A percentile compares a stretch with the other conserved stretches of the same genome.
phyloP scores from a whole-genome alignment of 495 filamentous ascomycete species.

The Neurospora tetraspora region DNA sequence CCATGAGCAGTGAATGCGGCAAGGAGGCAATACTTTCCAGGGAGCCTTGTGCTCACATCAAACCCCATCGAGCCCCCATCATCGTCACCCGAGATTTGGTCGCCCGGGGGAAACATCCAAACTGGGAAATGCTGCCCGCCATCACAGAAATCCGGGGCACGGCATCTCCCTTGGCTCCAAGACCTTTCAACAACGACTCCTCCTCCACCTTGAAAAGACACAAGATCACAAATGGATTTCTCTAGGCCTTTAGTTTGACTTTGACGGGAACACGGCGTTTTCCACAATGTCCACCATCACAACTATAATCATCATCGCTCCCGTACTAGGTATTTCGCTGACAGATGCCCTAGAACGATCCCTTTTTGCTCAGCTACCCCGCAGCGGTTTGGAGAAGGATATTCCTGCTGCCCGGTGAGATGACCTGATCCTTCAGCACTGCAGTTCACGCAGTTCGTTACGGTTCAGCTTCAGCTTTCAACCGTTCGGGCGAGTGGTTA shows the following conservation, averaged over 20 bases:
- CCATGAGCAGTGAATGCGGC: background rate
- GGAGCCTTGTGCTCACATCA: background rate
- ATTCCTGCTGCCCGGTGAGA: background rate
- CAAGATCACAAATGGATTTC: too few species aligned
- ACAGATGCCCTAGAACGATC: background rate
- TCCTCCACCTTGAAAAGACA: background rate
- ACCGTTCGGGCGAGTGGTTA: background rate
- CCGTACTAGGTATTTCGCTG: background rate
- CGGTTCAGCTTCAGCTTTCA: background rate
- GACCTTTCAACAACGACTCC: background rate
- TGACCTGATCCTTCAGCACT: background rate
- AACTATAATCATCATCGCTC: background rate
- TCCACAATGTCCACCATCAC: background rate
- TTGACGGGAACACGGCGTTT: too few species aligned
- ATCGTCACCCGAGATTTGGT: background rate
- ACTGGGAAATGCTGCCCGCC: background rate
- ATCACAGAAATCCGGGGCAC: background rate
- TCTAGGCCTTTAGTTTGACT: too few species aligned
- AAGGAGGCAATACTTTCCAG: background rate
- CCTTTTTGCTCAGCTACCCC: background rate
- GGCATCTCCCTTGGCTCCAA: background rate
- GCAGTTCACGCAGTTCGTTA: background rate
- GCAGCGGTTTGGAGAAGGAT: background rate
- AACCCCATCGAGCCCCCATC: too few species aligned
- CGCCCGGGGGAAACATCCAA: background rate